These are phyloP conservation scores for Neopestalotiopsis rosae DNA, from an alignment of 2,329 filamentous ascomycete species.

Conservation along the genomic window DNA sequence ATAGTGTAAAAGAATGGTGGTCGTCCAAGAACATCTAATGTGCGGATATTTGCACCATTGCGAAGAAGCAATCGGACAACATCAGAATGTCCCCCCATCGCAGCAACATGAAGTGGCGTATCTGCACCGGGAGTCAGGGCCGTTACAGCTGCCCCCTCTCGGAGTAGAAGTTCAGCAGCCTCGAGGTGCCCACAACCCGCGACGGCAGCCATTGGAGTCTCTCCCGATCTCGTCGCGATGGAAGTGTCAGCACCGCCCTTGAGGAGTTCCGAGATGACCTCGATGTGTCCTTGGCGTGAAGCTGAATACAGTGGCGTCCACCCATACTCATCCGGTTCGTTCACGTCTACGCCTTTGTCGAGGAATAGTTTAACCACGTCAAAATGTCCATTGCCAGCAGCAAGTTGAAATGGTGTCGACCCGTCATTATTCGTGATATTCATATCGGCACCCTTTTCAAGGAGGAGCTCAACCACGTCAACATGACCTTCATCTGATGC, in stretches of 20 bases:
- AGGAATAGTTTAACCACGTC: neutral
- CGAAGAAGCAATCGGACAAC: neutral
- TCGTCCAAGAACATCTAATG: neutral
- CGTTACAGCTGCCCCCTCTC: neutral
- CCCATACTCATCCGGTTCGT: too few relatives aligned
- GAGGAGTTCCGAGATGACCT: neutral
- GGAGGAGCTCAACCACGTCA: neutral
- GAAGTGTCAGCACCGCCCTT: neutral
- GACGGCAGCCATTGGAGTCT: too few relatives aligned
- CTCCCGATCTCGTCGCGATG: too few relatives aligned
- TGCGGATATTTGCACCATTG: neutral
- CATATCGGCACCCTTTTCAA: too few relatives aligned
- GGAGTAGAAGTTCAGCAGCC: neutral
- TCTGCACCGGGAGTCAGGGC: neutral
- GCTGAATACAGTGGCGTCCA: neutral
- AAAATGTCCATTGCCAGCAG: neutral
- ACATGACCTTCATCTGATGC: too few relatives aligned
- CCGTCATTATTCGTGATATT: neutral
- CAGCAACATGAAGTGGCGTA: neutral
- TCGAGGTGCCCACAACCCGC: neutral
- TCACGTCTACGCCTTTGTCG: too few relatives aligned
- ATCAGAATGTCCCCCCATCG: neutral
- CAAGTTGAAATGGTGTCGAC: conserved; percentile 15
- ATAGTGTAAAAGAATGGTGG: neutral
- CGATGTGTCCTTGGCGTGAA: neutral